Evolutionary conservation across 768 basidiomycete genomes (phyloP), one percentile per base, ranked within the genome.

Genomic region (Boletus edulis): DNA sequence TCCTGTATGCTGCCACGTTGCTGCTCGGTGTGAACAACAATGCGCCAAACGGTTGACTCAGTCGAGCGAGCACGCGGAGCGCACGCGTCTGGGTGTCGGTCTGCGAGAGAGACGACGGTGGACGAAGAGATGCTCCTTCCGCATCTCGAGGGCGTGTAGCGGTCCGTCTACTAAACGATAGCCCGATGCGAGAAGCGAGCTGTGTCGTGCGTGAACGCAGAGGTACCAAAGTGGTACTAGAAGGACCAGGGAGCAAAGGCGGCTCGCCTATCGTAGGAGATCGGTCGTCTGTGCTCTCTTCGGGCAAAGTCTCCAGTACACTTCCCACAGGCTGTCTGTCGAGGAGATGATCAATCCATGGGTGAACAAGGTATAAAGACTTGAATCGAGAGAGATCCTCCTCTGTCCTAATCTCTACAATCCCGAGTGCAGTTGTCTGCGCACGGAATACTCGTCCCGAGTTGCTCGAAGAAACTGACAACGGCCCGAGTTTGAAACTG

Each of bases 21-120:
- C n/a, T 8, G 8, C 38, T n/a, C 14, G 15, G 15, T 8, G 38
- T n/a, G 8, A 39, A 8, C 15, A 61, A 31, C 10, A 61, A 8
- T 7, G 54, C 54, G 22, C 59, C 59, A 4, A 61, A 61, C 3
- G 44, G 49, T 31, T 57, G 47, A 17, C 43, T 42, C 5, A 62
- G 34, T 9, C 51, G 60, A 13, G 52, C 48, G 4, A 52, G 6
- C 17, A 51, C 9, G 15, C 2, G 49, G 5, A 54, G 20, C 0
- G 40, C 55, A 15, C n/a, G 41, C 2, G 7, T 31, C 37, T 43
- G 40, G 15, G 20, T 37, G 20, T 57, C 34, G 2, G 17, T 18
- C 4, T 1, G 39, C 4, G 37, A 39, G 11, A 31, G 6, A 3
- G 56, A 2, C 3, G 39, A 48, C 6, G 56, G 53, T 3, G 56